Evolutionary conservation across 192 early-diverging fungal species (phyloP).

Genomic region (Rhizophagus prolifer): DNA sequence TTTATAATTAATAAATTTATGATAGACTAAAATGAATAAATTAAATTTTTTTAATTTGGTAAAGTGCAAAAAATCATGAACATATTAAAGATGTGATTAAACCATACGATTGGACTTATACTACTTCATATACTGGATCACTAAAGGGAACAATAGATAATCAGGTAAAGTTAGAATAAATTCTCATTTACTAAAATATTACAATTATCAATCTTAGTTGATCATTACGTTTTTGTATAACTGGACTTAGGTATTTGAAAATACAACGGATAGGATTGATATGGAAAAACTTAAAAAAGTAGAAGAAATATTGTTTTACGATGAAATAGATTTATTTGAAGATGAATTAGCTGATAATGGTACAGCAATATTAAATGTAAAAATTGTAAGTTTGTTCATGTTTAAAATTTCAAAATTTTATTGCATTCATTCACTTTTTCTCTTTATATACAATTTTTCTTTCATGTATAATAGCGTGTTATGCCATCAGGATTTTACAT

Average conservation of each 20-base stretch:
- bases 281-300: conserved; percentile 67
- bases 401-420: not conserved
- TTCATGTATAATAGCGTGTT: conserved; percentile 61
- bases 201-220: no score
- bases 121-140: conserved; percentile 79
- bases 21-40: not conserved
- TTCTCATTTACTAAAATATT: not conserved
- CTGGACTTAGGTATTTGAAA: conserved; percentile 31
- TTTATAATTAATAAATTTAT: not conserved
- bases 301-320: conserved; percentile 93
- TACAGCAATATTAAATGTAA: conserved; percentile 71
- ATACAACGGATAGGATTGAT: conserved; percentile 62
- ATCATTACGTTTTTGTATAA: no score
- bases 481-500: conserved; percentile 93
- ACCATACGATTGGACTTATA: conserved; percentile 98
- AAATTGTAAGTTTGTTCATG: conserved; percentile 58
- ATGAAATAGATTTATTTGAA: conserved; percentile 92
- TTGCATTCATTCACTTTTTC: not conserved
- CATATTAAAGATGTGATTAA: conserved; percentile 82
- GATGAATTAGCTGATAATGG: conserved; percentile 98
- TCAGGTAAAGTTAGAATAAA: not conserved
- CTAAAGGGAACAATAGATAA: conserved; percentile 13
- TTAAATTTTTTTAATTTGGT: not conserved
- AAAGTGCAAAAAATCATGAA: conserved; percentile 51
- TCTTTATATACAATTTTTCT: not conserved